These are phyloP conservation scores for Malus sylvestris DNA, from an alignment of 306 rosid genomes.

Conservation along the genomic window DNA sequence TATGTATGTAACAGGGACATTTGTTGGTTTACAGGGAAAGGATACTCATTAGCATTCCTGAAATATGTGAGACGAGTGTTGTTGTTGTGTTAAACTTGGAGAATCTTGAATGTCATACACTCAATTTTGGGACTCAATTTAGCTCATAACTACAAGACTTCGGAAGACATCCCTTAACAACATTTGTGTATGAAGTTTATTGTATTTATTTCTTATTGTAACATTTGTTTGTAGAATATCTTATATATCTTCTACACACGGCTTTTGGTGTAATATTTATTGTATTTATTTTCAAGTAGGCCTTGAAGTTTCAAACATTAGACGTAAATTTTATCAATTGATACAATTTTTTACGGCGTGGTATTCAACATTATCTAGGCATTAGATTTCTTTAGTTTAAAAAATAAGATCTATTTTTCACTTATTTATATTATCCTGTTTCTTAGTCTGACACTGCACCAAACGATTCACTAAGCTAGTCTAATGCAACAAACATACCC, in stretches of 20 bases:
- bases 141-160: conserved; percentile 14
- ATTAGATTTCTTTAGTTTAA: too few species aligned
- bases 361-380: not conserved
- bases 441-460: too few species aligned
- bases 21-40: conserved; percentile 29
- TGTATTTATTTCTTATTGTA: too few species aligned
- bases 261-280: not conserved
- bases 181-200: not conserved
- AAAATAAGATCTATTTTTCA: too few species aligned
- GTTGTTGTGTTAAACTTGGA: conserved; percentile 80
- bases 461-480: too few species aligned
- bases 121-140: conserved; percentile 67
- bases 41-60: conserved; percentile 62
- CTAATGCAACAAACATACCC: too few species aligned
- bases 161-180: not conserved
- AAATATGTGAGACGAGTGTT: conserved; percentile 69
- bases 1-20: too few species aligned
- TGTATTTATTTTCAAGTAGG: not conserved
- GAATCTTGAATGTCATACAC: conserved; percentile 71
- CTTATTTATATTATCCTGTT: too few species aligned
- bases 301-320: not conserved
- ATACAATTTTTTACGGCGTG: not conserved
- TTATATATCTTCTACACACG: not conserved
- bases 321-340: not conserved
- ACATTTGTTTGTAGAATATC: not conserved